phyloP scores from a whole-genome alignment of 2,329 filamentous ascomycete species.

The Pestalotiopsis sp. region DNA sequence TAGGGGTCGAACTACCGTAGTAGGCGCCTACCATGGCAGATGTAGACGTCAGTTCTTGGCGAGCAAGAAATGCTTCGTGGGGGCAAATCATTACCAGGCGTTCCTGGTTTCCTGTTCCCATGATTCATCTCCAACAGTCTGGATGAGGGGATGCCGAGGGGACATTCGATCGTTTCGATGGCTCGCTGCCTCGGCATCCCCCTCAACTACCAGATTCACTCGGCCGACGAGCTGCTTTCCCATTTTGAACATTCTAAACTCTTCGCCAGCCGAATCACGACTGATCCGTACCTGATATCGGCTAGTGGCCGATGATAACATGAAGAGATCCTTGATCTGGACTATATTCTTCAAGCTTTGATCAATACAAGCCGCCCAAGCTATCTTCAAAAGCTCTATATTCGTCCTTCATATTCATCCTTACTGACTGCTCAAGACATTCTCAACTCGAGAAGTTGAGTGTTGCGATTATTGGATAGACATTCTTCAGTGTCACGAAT shows the following conservation, averaged over 20 bases:
- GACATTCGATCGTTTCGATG: neutral
- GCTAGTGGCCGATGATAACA: neutral
- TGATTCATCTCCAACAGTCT: conserved; percentile 5
- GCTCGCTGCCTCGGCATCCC: neutral
- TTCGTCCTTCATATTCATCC: neutral
- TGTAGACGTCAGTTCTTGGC: neutral
- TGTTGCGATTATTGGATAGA: too few species aligned
- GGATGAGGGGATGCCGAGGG: conserved; percentile 1
- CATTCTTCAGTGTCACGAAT: too few species aligned
- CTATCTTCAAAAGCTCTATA: neutral
- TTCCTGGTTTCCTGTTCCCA: neutral
- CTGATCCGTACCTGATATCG: neutral
- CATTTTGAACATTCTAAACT: neutral
- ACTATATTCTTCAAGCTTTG: neutral
- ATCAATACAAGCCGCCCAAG: neutral
- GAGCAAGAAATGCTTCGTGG: neutral
- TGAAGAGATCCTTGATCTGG: neutral
- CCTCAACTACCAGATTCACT: neutral
- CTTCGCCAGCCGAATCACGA: neutral
- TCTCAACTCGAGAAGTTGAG: too few species aligned
- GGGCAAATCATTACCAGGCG: neutral
- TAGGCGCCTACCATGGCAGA: neutral
- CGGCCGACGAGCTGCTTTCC: conserved; percentile 1
- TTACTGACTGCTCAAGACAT: neutral
- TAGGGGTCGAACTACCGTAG: neutral